Evolutionary conservation across 2,329 filamentous ascomycete genomes (phyloP).

Genomic region (Rhynchosporium secalis): DNA sequence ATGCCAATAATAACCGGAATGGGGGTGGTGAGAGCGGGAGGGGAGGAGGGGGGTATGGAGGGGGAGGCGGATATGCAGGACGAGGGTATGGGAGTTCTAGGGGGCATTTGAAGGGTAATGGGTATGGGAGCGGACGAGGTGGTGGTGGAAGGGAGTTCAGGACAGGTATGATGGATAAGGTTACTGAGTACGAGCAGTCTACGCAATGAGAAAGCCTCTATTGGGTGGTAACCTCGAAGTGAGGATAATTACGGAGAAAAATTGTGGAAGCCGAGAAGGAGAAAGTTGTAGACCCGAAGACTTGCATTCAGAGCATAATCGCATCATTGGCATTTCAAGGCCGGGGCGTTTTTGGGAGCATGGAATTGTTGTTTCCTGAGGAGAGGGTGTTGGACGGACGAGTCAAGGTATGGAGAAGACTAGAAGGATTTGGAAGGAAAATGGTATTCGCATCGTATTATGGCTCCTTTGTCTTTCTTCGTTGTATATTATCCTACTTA

Average conservation of each 20-base stretch:
- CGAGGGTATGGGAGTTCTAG: slow-evolving; percentile 27
- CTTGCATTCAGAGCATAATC: slow-evolving; percentile 4
- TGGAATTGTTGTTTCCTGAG: background rate
- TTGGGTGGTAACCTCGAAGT: background rate
- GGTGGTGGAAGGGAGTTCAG: slow-evolving; percentile 3
- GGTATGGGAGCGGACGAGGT: background rate
- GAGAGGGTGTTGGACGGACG: too few species aligned
- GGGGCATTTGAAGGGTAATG: slow-evolving; percentile 18
- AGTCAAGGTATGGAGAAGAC: too few species aligned
- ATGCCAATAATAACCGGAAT: slow-evolving; percentile 10
- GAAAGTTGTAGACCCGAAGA: background rate
- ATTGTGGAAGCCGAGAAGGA: background rate
- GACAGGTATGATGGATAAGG: slow-evolving; percentile 13
- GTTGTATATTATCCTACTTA: too few species aligned
- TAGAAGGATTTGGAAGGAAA: too few species aligned
- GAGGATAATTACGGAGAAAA: too few species aligned
- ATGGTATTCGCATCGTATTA: too few species aligned
- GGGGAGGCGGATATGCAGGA: slow-evolving; percentile 20
- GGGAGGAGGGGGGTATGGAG: slow-evolving; percentile 19
- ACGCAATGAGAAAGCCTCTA: background rate
- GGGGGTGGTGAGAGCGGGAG: background rate
- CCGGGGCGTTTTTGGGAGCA: slow-evolving; percentile 6
- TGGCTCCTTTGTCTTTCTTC: too few species aligned
- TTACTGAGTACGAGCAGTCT: slow-evolving; percentile 3
- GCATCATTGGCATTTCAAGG: background rate